A percentile compares a stretch with the other conserved stretches of the same genome.
phyloP scores from a whole-genome alignment of 2,329 filamentous ascomycete genomes.

The Cadophora sp. region DNA sequence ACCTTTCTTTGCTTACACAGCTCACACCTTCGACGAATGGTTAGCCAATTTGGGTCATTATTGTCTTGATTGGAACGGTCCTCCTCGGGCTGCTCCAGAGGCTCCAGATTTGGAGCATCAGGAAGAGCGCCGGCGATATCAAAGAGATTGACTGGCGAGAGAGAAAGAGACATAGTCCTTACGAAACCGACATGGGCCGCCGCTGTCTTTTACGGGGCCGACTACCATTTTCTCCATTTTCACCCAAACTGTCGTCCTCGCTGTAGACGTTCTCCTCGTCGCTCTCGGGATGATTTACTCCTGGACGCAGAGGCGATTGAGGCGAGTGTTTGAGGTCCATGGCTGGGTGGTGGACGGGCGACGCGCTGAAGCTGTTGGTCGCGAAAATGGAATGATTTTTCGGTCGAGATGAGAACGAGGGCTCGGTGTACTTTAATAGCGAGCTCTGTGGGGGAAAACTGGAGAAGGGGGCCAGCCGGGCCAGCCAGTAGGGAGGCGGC shows the following conservation, averaged over 20 bases:
- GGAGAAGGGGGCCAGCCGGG: constrained; percentile 20
- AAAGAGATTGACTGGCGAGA: constrained; percentile 33
- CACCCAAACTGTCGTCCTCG: constrained; percentile 39
- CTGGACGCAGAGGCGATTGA: constrained; percentile 36
- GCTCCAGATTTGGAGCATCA: constrained; percentile 27
- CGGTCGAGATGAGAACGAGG: constrained; percentile 41
- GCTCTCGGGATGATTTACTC: constrained; percentile 42
- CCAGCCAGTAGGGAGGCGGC: neutral
- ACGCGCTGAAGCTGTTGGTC: constrained; percentile 22
- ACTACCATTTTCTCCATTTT: constrained; percentile 44
- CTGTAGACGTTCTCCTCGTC: constrained; percentile 44
- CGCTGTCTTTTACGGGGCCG: constrained; percentile 54
- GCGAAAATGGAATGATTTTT: constrained; percentile 30
- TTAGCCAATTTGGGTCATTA: constrained; percentile 43
- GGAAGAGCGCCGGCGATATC: constrained; percentile 28
- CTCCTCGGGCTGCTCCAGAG: constrained; percentile 21
- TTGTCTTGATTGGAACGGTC: constrained; percentile 27
- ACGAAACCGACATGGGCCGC: constrained; percentile 58
- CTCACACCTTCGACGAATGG: constrained; percentile 64
- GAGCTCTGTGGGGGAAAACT: constrained; percentile 28
- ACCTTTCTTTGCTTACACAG: constrained; percentile 84
- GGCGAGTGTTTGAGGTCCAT: constrained; percentile 45
- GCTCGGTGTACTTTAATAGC: constrained; percentile 31
- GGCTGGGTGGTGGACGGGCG: constrained; percentile 12
- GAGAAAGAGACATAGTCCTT: constrained; percentile 43